These are phyloP conservation scores for Hericium coralloides DNA, from an alignment of 768 basidiomycete genomes.

Conservation along the genomic window DNA sequence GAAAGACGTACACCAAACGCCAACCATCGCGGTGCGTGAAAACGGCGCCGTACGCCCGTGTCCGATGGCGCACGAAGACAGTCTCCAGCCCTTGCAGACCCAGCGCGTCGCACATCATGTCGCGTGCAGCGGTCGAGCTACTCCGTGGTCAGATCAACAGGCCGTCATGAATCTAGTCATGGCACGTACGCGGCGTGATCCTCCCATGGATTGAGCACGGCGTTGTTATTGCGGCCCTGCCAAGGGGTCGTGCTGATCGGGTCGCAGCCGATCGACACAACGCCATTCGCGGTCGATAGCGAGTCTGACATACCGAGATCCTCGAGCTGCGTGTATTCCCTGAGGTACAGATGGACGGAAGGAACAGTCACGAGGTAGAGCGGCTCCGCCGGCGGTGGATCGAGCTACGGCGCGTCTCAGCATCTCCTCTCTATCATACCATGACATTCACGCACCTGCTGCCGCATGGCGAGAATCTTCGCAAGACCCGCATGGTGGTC, in stretches of 20 bases:
- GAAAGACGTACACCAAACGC: conserved; percentile 10
- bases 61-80: conserved; percentile 11
- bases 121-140: conserved; percentile 9
- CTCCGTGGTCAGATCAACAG: neutral
- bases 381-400: conserved; percentile 50
- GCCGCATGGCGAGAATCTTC: conserved; percentile 63
- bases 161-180: too few relatives aligned
- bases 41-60: conserved; percentile 10
- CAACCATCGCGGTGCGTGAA: conserved; percentile 11
- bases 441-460: conserved; percentile 37
- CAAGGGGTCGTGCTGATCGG: conserved; percentile 1
- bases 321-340: conserved; percentile 64
- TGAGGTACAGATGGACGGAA: conserved; percentile 53
- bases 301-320: conserved; percentile 49
- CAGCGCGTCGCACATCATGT: conserved; percentile 10
- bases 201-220: neutral
- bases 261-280: conserved; percentile 38
- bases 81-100: conserved; percentile 7
- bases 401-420: conserved; percentile 35
- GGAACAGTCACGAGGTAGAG: conserved; percentile 63
- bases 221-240: neutral
- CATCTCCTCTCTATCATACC: neutral
- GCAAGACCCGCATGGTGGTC: conserved; percentile 88
- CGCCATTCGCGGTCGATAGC: conserved; percentile 32
- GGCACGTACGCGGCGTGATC: neutral